Evolutionary conservation across 163 green algal species (phyloP), one percentile per base, ranked within the genome.

Genomic region (Trebouxia gelatinosa): DNA sequence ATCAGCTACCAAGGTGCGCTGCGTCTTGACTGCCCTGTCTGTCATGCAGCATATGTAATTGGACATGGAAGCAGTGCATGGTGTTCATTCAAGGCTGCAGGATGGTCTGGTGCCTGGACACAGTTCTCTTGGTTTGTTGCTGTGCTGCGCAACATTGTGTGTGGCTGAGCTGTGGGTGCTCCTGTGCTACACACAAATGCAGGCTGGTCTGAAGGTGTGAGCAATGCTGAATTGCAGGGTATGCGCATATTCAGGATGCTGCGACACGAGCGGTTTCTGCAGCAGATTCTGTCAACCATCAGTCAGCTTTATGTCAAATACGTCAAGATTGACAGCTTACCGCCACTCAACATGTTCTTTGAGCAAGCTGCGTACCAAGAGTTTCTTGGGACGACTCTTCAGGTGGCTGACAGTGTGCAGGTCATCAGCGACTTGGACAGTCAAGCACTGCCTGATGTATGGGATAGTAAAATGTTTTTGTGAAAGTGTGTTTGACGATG

Each of bases 221-320:
- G n/a, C n/a, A n/a, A n/a, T n/a, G n/a, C n/a, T n/a, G n/a, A n/a
- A n/a, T n/a, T 84, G 67, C 75, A 84, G 80, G 80, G 80, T 43
- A 77, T 86, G 13, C 80, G 80, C 0, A 70, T 90, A 29, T 93
- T 89, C 59, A 77, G 88, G 2, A 81, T 93, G 71, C 75, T 46
- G 68, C 38, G 81, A 5, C 87, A 93, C 43, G 80, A 89, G 23
- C 50, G 48, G 7, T 90, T 87, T 48, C 74, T 90, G 59, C 70
- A 57, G 21, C 58, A 75, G 54, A 92, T 92, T 87, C 85, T 92
- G 58, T 16, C 32, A 32, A 46, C 82, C 23, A 67, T 93, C 58
- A 77, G 80, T 51, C 48, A 67, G 48, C 40, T 90, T 21, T 87
- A 84, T 70, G 72, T 29, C 1, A 46, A 72, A 28, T 59, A 86